Base-by-base conservation (phyloP, 139 green algal species). In the Edaphochlamys debaryana region DNA sequence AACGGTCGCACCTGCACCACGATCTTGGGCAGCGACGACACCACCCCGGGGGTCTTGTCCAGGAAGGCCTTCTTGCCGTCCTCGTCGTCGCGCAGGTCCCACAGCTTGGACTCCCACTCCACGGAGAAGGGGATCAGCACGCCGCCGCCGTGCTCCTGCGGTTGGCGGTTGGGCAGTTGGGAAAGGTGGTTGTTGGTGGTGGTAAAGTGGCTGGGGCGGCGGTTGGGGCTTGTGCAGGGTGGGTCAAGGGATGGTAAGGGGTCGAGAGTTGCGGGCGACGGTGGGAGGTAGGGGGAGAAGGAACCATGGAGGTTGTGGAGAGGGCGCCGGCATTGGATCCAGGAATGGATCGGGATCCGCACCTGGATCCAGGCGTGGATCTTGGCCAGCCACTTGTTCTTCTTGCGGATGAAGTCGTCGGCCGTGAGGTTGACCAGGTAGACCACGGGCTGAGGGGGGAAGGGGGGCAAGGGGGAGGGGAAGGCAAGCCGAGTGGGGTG, bases 331-430 rank as follows among this genome's bases (percentile, higher is more conserved):
- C n/a, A n/a, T n/a, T n/a, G n/a, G n/a, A n/a, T n/a, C 22, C n/a
- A 58, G 50, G 17, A 58, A 58, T 17, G 17, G 17, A 17, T 29
- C 19, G 19, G 17, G 56, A 22, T 17, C 19, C 79, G 29, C 58
- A 87, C 73, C 82, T 84, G 76, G 56, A 88, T 69, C 77, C 76
- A 85, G 37, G 67, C 41, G 56, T 88, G 77, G 60, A 88, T 88
- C 89, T 98, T 98, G 40, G 89, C 79, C 73, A 98, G 93, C 93
- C 93, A 98, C 91, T 98, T 98, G 92, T 96, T 98, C 94, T 98
- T 98, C 87, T 98, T 98, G 25, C 93, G 90, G 79, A 92, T 88
- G 91, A 95, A 99, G 82, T 97, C 95, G 50, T 94, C 93, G 81
- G 97, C 92, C 5, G 79, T 94, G 72, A 99, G 80, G 90, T 99